Evolutionary conservation across 2,329 filamentous ascomycete species (phyloP).

Genomic region (Penicillium sp.): DNA sequence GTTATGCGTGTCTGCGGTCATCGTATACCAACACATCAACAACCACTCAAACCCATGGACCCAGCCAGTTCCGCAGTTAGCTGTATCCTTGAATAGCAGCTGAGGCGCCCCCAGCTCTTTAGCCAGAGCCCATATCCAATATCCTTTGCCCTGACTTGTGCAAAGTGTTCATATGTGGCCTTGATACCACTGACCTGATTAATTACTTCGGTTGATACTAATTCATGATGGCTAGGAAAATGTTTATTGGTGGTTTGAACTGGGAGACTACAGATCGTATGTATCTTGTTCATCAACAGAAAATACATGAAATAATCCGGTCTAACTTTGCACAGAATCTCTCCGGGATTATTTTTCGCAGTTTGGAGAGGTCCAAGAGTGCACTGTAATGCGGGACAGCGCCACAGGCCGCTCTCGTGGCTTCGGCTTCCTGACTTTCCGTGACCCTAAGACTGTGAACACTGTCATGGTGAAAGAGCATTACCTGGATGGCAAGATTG

Average conservation of each 20-base stretch:
- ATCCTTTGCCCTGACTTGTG: neutral
- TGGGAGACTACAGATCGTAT: slow-evolving; percentile 99
- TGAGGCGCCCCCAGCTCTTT: slow-evolving; percentile 16
- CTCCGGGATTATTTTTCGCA: slow-evolving; percentile 96
- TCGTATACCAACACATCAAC: slow-evolving; percentile 1
- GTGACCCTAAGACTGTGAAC: slow-evolving; percentile 95
- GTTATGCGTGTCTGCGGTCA: slow-evolving; percentile 6
- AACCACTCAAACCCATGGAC: neutral
- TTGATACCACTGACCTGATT: slow-evolving; percentile 1
- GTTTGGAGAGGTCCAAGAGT: slow-evolving; percentile 95
- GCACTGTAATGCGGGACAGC: slow-evolving; percentile 98
- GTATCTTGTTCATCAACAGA: slow-evolving; percentile 37
- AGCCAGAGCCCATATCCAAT: slow-evolving; percentile 9
- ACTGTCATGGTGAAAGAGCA: slow-evolving; percentile 99
- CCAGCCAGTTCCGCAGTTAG: slow-evolving; percentile 11
- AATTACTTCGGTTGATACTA: slow-evolving; percentile 26
- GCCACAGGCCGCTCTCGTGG: slow-evolving; percentile 90
- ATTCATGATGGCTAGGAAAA: slow-evolving; percentile 68
- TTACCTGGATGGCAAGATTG: slow-evolving; percentile 96
- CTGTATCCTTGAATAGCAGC: slow-evolving; percentile 24
- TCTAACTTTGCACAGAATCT: slow-evolving; percentile 67
- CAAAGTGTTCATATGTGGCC: neutral
- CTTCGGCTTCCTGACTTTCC: slow-evolving; percentile 97
- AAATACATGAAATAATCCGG: neutral
- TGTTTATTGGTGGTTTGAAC: slow-evolving; percentile 98